Conservation (phyloP, 768 basidiomycete species). For the Mrakia gelida region DNA sequence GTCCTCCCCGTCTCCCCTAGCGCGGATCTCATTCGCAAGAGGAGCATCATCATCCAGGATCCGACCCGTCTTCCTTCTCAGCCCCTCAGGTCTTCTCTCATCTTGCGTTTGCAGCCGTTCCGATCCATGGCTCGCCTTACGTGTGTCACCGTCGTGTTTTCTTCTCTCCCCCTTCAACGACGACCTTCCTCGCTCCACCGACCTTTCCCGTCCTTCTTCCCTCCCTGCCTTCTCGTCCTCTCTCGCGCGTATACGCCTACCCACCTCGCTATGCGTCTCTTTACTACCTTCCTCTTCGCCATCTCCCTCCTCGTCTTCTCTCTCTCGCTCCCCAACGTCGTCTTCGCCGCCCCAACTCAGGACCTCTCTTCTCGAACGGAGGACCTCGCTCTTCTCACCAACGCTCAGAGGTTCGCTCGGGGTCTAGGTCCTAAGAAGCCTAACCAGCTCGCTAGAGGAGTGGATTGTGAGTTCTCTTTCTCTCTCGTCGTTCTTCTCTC, state of each 20-base stretch:
- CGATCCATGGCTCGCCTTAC: too few species aligned
- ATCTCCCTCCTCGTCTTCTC: not conserved
- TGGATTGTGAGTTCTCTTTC: not conserved
- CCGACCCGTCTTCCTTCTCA: too few species aligned
- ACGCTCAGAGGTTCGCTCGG: not conserved
- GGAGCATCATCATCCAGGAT: too few species aligned
- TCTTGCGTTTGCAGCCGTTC: too few species aligned
- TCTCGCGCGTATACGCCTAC: not conserved
- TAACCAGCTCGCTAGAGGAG: not conserved
- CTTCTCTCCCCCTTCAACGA: not conserved
- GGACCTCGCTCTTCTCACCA: not conserved
- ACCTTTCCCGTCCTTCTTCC: too few species aligned
- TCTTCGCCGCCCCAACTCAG: not conserved
- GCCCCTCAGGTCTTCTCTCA: too few species aligned
- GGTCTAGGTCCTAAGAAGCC: not conserved
- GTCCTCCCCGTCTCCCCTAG: too few species aligned
- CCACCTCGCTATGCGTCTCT: not conserved
- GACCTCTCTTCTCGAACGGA: not conserved
- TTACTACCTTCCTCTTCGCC: not conserved
- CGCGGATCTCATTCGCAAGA: too few species aligned
- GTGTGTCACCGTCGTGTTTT: not conserved
- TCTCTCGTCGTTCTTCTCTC: too few species aligned
- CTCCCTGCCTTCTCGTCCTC: not conserved
- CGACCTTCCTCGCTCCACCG: not conserved
- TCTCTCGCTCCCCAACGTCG: not conserved